Evolutionary conservation across 2,329 filamentous ascomycete species (phyloP), one percentile per base, ranked within the genome.

Genomic region (Blastomyces silverae): DNA sequence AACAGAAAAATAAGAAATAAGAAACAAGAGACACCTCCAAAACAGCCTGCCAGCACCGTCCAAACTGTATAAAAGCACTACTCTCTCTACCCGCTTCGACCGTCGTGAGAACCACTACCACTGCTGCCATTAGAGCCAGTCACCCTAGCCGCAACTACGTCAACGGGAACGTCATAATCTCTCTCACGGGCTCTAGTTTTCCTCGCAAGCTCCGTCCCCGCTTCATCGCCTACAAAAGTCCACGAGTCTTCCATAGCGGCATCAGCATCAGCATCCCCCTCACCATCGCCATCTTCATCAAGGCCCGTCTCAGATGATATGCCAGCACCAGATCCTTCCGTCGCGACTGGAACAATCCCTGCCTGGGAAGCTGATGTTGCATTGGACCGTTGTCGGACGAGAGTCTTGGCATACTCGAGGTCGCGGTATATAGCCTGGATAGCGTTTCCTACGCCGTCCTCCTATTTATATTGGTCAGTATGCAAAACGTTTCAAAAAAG

Each of bases 381-480:
- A 60, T 73, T 77, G 2, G 73, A 74, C 60, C 76, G 79, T 72
- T 87, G 85, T 76, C 89, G 90, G 74, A 96, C 89, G 56, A 97
- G 81, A 20, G 88, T 89, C 76, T 86, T 90, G 48, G 94, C 92
- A 71, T 97, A 97, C 74, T 97, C 94, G 64, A 97, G 83, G 74
- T 97, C 93, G 53, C 94, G 89, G 74, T 97, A 99, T 64, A 99
- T 90, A 66, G 87, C 90, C 76, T 96, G 90, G 67, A 97, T 94
- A 6, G 93, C 94, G 5, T 84, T 89, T 59, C 89, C 87, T n/a
- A 97, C 92, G 46, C 94, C 94, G 69, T 91, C 87, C 76, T 99
- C 93, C 89, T 95, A 67, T 61, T 61, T 10, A n/a, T 61, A 13
- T 28, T 34, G 37, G 15, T 57, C 11, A 57, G 55, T 57, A 57